Evolutionary conservation across 176 grass and related monocot species (phyloP), one percentile per base, ranked within the genome.

Genomic region (Oryza meyeriana): DNA sequence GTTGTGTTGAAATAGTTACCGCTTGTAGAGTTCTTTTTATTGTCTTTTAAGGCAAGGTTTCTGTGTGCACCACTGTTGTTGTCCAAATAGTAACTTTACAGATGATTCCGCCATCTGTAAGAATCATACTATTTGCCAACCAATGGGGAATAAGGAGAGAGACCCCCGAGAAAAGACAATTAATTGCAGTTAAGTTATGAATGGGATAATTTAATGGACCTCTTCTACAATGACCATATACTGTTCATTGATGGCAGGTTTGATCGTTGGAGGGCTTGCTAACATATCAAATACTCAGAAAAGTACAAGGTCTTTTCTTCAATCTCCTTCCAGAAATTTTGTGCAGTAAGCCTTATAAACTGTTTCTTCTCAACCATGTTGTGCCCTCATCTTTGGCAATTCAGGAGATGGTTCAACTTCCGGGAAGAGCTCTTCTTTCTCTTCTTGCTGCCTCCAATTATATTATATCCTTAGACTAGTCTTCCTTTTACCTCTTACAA

Each of bases 371-470:
- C 39, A 6, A 78, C 26, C 36, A 45, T 64, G 59, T 61, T 78
- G 27, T 32, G 30, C 14, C 38, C 4, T 31, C 77, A 64, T 75
- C 35, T 63, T 68, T 44, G 45, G n/a, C 64, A 16, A 80, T 80
- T 61, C 72, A 97, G 92, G 95, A 85, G 86, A 87, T 98, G 95
- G 95, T 94, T 94, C 77, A 98, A 98, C 89, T 98, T 98, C 85
- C 84, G 86, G 39, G 95, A 94, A 79, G 95, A 98, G 31, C 74
- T 98, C 64, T 98, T 98, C 79, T 84, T 98, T 81, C 90, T 98
- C 29, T 94, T 98, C 81, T 85, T 98, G 38, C 57, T 98, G 73
- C 95, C 95, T 65, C 95, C 95, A 2, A 98, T 98, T 38, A 98
- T 98, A 94, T 98, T 98, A 98, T 98, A 98, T 98, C 95, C 95